These are phyloP conservation scores for Tetrahymena malaccensis DNA, from an alignment of 73 alveolate species.

Conservation along the genomic window DNA sequence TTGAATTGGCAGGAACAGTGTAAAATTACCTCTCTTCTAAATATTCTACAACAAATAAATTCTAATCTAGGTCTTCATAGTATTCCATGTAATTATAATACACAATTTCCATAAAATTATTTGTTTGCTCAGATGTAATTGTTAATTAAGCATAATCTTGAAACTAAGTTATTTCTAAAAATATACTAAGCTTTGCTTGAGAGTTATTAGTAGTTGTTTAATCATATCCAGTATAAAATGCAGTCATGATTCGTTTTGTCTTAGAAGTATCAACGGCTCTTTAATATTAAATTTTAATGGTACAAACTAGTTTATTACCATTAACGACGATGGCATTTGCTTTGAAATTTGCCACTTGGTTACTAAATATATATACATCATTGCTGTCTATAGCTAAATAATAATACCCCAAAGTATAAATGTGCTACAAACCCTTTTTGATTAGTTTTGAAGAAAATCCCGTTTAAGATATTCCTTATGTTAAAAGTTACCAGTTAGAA, in stretches of 20 bases:
- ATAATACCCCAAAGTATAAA: background rate
- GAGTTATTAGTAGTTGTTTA: background rate
- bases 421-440: background rate
- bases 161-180: background rate
- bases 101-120: background rate
- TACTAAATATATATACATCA: background rate
- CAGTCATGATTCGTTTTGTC: background rate
- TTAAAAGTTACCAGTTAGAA: background rate
- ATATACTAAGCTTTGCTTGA: background rate
- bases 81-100: background rate
- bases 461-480: background rate
- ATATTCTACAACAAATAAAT: background rate
- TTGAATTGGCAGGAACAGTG: background rate
- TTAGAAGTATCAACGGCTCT: background rate
- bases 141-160: background rate
- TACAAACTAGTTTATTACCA: background rate
- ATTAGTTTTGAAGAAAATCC: background rate
- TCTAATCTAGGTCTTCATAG: background rate
- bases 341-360: background rate
- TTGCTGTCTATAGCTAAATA: background rate
- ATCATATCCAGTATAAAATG: background rate
- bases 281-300: background rate
- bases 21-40: background rate
- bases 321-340: background rate
- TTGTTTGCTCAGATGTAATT: background rate